Percentiles rank a stretch among this genome's conserved stretches.
Evolutionary conservation across 2,329 filamentous ascomycete genomes (phyloP).

Genomic region (Hymenoscyphus infarciens): DNA sequence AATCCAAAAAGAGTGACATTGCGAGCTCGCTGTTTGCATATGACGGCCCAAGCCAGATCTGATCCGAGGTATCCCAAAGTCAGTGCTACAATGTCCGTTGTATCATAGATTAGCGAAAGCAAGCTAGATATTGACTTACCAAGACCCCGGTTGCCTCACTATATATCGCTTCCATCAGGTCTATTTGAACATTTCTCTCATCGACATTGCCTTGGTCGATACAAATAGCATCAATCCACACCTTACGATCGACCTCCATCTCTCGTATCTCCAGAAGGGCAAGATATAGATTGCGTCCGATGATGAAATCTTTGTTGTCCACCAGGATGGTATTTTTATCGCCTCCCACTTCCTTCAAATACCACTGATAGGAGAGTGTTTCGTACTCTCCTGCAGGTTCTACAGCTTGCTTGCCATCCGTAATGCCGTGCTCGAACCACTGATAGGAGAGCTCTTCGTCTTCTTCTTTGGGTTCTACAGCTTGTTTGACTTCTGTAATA

Average conservation of each 20-base stretch:
- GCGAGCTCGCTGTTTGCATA: not conserved
- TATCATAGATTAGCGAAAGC: too few species aligned
- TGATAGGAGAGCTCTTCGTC: not conserved
- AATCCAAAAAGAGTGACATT: not conserved
- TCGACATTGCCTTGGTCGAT: not conserved
- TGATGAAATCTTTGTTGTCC: too few species aligned
- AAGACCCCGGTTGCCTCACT: not conserved
- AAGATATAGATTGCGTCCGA: not conserved
- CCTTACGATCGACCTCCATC: not conserved
- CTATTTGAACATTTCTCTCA: not conserved
- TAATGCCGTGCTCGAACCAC: not conserved
- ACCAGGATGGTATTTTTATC: not conserved
- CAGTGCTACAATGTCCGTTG: too few species aligned
- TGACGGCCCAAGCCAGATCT: not conserved
- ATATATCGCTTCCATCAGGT: not conserved
- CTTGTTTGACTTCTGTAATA: not conserved
- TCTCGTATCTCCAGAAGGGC: not conserved
- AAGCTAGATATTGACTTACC: too few species aligned
- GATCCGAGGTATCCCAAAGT: not conserved
- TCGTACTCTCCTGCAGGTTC: not conserved
- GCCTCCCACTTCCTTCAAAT: not conserved
- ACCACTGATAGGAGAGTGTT: not conserved
- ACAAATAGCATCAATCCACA: not conserved
- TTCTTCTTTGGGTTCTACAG: not conserved
- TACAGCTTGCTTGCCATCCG: not conserved